Conservation (phyloP, 306 rosid species). For the Vigna radiata region DNA sequence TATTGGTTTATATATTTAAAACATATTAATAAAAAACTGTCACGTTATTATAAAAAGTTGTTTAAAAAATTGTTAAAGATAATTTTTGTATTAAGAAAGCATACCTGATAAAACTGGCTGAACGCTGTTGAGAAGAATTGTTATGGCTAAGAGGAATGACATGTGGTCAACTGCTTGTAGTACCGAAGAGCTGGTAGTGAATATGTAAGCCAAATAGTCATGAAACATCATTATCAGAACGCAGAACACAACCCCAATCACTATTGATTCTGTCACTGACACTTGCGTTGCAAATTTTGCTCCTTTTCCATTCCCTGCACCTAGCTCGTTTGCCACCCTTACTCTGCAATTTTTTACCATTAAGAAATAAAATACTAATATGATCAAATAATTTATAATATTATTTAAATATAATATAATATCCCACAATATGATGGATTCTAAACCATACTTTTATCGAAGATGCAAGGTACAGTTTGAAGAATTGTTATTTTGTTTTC, state of each 20-base stretch:
- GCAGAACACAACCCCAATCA: conserved; percentile 59
- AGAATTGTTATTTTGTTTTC: too few species aligned
- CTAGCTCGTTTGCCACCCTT: conserved; percentile 77
- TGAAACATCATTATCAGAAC: conserved; percentile 50
- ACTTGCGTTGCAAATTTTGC: conserved; percentile 70
- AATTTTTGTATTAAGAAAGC: too few species aligned
- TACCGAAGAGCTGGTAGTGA: conserved; percentile 60
- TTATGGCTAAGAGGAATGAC: conserved; percentile 57
- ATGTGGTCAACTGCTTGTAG: conserved; percentile 55
- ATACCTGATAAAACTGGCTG: conserved; percentile 75
- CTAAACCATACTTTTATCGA: too few species aligned
- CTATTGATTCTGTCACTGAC: conserved; percentile 55
- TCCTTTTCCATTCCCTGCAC: conserved; percentile 71
- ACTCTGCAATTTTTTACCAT: conserved; percentile 52
- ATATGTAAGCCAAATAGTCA: conserved; percentile 55
- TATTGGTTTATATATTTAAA: too few species aligned
- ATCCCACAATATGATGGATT: too few species aligned
- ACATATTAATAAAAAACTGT: too few species aligned
- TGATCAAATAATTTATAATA: too few species aligned
- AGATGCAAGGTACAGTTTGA: too few species aligned
- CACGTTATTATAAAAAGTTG: too few species aligned
- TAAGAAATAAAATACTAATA: too few species aligned
- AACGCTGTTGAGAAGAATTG: conserved; percentile 72
- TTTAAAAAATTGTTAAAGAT: too few species aligned
- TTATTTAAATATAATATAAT: too few species aligned